These are phyloP conservation scores for Chloromonas sp. DNA, from an alignment of 163 green algal genomes.

Conservation along the genomic window DNA sequence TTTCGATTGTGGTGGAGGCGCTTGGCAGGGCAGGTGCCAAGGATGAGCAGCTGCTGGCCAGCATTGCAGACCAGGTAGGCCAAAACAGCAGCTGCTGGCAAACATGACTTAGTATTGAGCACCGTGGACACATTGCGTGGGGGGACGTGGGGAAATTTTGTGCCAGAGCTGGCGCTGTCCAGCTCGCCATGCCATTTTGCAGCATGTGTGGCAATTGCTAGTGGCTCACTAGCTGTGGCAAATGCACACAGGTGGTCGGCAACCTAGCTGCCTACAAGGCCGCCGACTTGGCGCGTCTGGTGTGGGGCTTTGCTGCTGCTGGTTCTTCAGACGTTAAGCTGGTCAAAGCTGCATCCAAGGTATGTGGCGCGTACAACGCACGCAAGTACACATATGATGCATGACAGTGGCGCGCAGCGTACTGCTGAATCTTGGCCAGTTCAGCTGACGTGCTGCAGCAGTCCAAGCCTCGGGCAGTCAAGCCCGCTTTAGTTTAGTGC, in stretches of 20 bases:
- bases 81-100: not conserved
- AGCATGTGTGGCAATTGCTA: too few species aligned
- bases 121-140: too few species aligned
- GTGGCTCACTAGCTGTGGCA: not conserved
- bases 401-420: not conserved
- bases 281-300: constrained; percentile 38
- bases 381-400: not conserved
- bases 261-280: constrained; percentile 10
- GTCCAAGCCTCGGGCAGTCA: not conserved
- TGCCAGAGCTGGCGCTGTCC: too few species aligned
- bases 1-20: constrained; percentile 42
- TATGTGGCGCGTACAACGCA: not conserved
- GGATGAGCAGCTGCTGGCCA: constrained; percentile 39
- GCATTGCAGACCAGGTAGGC: constrained; percentile 15
- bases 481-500: not conserved
- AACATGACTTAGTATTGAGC: not conserved
- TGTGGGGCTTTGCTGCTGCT: constrained; percentile 45
- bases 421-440: not conserved
- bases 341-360: constrained; percentile 32
- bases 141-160: too few species aligned
- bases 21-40: constrained; percentile 35
- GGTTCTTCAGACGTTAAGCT: constrained; percentile 28
- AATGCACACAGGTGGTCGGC: constrained; percentile 9
- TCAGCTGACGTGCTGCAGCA: not conserved
- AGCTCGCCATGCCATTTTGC: too few species aligned